Base-by-base conservation (phyloP, 768 basidiomycete species). In the Astraeus odoratus region DNA sequence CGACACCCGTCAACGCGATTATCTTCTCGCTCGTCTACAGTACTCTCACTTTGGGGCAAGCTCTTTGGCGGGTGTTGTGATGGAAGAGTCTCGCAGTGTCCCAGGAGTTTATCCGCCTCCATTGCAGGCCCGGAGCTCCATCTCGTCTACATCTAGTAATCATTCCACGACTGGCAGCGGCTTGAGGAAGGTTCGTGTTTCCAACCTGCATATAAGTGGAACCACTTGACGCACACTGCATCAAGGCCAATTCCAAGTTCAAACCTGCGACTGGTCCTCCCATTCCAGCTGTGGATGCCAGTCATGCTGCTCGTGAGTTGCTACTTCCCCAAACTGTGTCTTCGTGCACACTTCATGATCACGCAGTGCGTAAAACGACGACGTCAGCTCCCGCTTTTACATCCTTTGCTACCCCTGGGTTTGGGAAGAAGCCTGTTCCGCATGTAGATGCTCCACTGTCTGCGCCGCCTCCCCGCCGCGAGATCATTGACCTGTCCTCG, bases 351-450 rank as follows among this genome's bases (percentile, higher is more conserved):
- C 51, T 50, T 54, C 52, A 52, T 46, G 43, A 25, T 1, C 20
- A 30, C 18, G 33, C 42, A 69, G 63, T 36, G n/a, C 63, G 53
- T 16, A 63, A 57, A 45, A 31, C 49, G 6, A n/a, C 27, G 6
- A 31, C 38, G 44, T 39, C 61, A 22, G 23, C 54, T 42, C 48
- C 60, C 8, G 54, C 39, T 2, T 61, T 74, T 2, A 64, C 72
- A 0, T 63, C 71, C 1, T 73, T 76, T 50, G 68, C 72, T 1
- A 75, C 76, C 0, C 67, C 76, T 4, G 70, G 70, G 4, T 74
- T 73, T 48, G 53, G 54, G 37, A 69, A 67, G 33, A 55, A 41
- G 19, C 37, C 36, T 5, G 10, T n/a, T 16, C 16, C 44, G 10
- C 15, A 36, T 16, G 26, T 25, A 7, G 15, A 30, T 9, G 24